phyloP scores from a whole-genome alignment of 192 early-diverging fungal species.

The Coemansia javaensis region DNA sequence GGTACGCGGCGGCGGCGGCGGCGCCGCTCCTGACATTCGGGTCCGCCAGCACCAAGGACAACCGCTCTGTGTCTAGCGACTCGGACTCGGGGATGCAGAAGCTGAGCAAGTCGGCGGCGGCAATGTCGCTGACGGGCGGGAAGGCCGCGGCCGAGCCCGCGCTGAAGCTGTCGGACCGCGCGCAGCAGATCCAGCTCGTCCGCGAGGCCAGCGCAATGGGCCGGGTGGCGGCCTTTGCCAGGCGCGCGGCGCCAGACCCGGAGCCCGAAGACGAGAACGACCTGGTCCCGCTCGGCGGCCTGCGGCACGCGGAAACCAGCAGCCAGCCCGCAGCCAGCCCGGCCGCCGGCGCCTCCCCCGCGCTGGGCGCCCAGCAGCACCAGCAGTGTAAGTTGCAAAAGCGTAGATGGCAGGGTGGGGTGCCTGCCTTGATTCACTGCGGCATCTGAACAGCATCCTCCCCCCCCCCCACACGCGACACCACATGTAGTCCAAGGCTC shows the following conservation, averaged over 20 bases:
- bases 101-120: slow-evolving; percentile 26
- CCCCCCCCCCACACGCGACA: too few species aligned
- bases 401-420: too few species aligned
- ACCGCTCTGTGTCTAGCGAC: slow-evolving; percentile 24
- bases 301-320: slow-evolving; percentile 11
- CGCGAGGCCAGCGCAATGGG: slow-evolving; percentile 44
- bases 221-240: slow-evolving; percentile 14
- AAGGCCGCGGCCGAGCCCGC: neutral
- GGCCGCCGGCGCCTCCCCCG: neutral
- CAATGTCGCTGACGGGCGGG: slow-evolving; percentile 18
- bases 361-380: slow-evolving; percentile 2
- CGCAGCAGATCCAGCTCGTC: slow-evolving; percentile 30
- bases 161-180: slow-evolving; percentile 23
- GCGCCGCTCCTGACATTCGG: neutral
- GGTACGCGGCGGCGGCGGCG: neutral
- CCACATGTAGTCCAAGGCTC: too few species aligned
- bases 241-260: neutral
- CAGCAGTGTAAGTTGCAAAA: too few species aligned
- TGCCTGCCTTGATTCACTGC: too few species aligned
- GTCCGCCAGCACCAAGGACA: slow-evolving; percentile 23
- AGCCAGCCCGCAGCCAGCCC: too few species aligned
- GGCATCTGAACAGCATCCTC: too few species aligned
- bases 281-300: slow-evolving; percentile 29
- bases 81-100: slow-evolving; percentile 21
- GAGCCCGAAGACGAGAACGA: slow-evolving; percentile 32